Base-by-base conservation (phyloP, 257 asterid genomes). In the Nicotiana otophora region DNA sequence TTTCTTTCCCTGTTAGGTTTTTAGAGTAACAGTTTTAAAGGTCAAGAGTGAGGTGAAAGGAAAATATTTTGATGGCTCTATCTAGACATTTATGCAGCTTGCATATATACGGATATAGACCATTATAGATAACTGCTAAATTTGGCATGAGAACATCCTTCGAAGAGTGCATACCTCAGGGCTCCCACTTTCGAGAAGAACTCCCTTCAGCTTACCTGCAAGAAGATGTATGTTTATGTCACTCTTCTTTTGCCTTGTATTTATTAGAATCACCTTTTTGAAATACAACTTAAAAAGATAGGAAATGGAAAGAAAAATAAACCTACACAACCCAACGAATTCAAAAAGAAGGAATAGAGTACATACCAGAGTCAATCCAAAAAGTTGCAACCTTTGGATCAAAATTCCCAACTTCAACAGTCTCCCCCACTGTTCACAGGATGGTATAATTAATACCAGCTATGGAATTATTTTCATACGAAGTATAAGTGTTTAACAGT, bases 331-430 rank as follows among this genome's bases (percentile, higher is more conserved):
- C 64, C 46, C 16, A 9, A 75, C 3, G 6, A 46, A 51, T 17
- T 28, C 48, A 51, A 51, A 51, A 51, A 26, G 63, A 75, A 81
- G 2, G 3, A 75, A 75, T 51, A 51, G 63, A 75, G 64, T 33
- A 17, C 48, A 30, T 81, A 92, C 98, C 99, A 57, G 97, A 89
- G 83, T 95, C 99, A 16, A 95, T 86, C 99, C 99, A 95, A 87
- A 95, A 95, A 10, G 98, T 94, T 60, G 97, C 99, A 62, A 95
- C 86, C 89, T 95, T 95, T 82, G 99, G 97, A 90, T 94, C 91
- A 42, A 89, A 89, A 57, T 88, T 85, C 81, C 92, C 92, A 83
- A 88, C 66, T 84, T 89, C 88, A 84, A 89, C 89, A 2, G 96
- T 86, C 82, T 95, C 98, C n/a, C 98, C 99, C 84, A 92, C 99